phyloP scores from a whole-genome alignment of 257 asterid species.

The Voacanga thouarsii region DNA sequence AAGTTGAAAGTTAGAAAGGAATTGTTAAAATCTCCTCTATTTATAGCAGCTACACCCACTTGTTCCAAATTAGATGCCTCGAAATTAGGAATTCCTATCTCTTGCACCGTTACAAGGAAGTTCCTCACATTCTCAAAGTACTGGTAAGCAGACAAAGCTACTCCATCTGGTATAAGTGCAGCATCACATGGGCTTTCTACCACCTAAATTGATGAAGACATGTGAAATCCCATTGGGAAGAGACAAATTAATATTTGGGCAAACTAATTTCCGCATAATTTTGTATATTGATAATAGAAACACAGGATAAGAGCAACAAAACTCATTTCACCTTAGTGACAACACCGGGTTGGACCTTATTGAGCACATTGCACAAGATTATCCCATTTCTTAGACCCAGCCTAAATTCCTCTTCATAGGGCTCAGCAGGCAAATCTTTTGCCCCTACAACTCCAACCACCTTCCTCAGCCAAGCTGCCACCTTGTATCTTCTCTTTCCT shows the following conservation, averaged over 20 bases:
- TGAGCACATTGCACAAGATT: no score
- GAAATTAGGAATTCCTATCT: conserved; percentile 76
- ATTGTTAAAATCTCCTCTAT: no score
- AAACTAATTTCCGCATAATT: conserved; percentile 3
- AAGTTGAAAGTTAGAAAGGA: not conserved
- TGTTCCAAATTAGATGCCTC: no score
- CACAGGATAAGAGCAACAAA: no score
- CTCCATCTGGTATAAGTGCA: conserved; percentile 49
- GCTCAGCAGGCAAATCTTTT: conserved; percentile 87
- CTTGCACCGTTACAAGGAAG: conserved; percentile 86
- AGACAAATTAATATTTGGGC: not conserved
- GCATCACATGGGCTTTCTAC: no score
- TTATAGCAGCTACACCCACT: no score
- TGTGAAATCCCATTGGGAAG: no score
- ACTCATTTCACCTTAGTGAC: conserved; percentile 60
- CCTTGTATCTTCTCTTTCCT: conserved; percentile 84
- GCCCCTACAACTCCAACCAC: no score
- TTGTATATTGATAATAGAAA: no score
- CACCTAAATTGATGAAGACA: no score
- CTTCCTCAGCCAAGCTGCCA: conserved; percentile 80
- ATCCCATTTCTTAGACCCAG: conserved; percentile 89
- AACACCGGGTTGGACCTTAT: conserved; percentile 84
- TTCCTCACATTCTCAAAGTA: conserved; percentile 91
- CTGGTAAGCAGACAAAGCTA: conserved; percentile 85
- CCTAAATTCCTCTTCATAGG: conserved; percentile 91